Conservation (phyloP, 768 basidiomycete species). For the Calvatia gigantea region DNA sequence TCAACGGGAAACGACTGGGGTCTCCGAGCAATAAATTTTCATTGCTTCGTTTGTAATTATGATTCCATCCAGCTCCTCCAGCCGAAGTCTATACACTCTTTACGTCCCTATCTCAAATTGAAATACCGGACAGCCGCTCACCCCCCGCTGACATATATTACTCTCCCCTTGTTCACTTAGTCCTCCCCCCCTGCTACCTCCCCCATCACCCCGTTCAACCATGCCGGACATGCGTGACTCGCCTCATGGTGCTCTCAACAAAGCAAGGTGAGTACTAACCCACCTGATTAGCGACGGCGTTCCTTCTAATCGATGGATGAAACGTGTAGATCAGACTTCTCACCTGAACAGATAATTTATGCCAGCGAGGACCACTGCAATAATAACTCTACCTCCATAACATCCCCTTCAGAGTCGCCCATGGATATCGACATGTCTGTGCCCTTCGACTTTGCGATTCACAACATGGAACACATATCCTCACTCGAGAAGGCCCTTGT, state of each 20-base stretch:
- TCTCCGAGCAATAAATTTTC: constrained; percentile 8
- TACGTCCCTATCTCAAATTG: constrained; percentile 6
- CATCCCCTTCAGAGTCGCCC: background rate
- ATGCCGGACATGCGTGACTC: constrained; percentile 1
- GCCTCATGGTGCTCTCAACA: constrained; percentile 1
- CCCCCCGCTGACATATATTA: constrained; percentile 7
- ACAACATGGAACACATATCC: constrained; percentile 24
- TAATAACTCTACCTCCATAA: background rate
- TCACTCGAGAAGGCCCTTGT: constrained; percentile 26
- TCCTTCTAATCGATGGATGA: constrained; percentile 12
- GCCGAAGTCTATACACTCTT: constrained; percentile 7
- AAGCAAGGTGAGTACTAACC: constrained; percentile 4
- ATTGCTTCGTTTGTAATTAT: constrained; percentile 12
- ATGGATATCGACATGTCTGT: constrained; percentile 11
- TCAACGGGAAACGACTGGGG: constrained; percentile 10
- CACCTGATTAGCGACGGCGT: background rate
- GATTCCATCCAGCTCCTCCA: constrained; percentile 10
- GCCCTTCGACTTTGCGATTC: constrained; percentile 12
- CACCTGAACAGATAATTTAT: constrained; percentile 3
- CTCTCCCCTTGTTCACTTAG: background rate
- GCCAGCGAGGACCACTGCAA: background rate
- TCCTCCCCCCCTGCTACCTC: background rate
- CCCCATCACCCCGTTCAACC: background rate
- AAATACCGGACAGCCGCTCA: constrained; percentile 5
- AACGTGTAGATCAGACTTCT: constrained; percentile 13